A percentile compares a stretch with the other conserved stretches of the same genome.
These are phyloP conservation scores for Tardiomyces depauwii DNA, from an alignment of 1,139 yeast genomes.

Conservation along the genomic window DNA sequence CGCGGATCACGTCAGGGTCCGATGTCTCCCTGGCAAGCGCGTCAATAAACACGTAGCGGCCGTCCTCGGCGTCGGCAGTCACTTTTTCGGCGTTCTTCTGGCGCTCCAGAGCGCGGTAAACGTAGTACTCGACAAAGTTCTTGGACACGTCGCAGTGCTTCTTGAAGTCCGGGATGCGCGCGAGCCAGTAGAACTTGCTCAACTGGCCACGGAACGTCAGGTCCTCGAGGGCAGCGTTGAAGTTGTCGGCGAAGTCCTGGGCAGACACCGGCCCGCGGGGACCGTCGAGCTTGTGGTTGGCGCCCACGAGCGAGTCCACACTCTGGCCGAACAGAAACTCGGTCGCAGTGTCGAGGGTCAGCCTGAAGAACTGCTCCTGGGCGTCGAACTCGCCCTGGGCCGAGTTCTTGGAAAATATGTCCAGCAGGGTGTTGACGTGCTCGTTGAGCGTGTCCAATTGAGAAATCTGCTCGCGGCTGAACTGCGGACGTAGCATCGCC, in stretches of 20 bases:
- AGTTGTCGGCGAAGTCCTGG: conserved; percentile 28
- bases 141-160: conserved; percentile 11
- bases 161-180: conserved; percentile 24
- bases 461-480: conserved; percentile 41
- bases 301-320: conserved; percentile 29
- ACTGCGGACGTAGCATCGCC: conserved; percentile 46
- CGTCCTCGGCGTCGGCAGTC: conserved; percentile 7
- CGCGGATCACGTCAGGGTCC: conserved; percentile 34
- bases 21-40: conserved; percentile 36
- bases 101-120: conserved; percentile 16
- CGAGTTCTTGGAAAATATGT: neutral
- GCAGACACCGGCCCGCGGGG: conserved; percentile 15
- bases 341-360: conserved; percentile 39
- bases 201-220: conserved; percentile 27
- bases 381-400: conserved; percentile 23
- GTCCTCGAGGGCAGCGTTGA: conserved; percentile 28
- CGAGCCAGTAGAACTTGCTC: conserved; percentile 26
- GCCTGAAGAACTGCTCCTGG: conserved; percentile 33
- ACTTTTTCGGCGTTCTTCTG: conserved; percentile 10
- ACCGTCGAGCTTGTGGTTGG: conserved; percentile 14
- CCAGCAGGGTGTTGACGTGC: conserved; percentile 3
- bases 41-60: conserved; percentile 33
- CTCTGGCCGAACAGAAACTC: conserved; percentile 40
- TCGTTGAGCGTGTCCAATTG: conserved; percentile 29
- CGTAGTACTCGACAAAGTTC: conserved; percentile 21